Conservation (phyloP, 1,284 basidiomycete genomes). For the Mycena citricolor region DNA sequence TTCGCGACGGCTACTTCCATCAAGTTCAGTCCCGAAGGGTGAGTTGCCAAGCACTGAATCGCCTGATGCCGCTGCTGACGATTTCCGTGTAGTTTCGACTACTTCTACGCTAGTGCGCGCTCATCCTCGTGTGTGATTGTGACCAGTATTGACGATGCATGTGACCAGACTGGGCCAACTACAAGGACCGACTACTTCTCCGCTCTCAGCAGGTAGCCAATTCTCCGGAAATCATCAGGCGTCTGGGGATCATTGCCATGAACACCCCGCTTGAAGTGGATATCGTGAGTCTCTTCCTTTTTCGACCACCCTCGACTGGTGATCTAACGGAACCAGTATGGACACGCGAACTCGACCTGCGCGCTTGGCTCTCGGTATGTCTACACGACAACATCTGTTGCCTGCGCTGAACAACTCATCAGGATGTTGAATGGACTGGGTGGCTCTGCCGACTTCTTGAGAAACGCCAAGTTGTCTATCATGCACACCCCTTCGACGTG, state of each 20-base stretch:
- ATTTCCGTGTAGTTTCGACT: slow-evolving; percentile 44
- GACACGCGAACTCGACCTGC: slow-evolving; percentile 52
- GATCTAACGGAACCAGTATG: slow-evolving; percentile 33
- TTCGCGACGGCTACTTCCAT: slow-evolving; percentile 55
- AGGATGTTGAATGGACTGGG: slow-evolving; percentile 54
- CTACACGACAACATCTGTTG: not conserved
- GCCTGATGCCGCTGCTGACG: too few relatives aligned
- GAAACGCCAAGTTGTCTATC: slow-evolving; percentile 51
- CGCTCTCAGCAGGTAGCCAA: slow-evolving; percentile 58
- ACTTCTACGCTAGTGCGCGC: slow-evolving; percentile 41
- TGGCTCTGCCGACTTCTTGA: slow-evolving; percentile 49
- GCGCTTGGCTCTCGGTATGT: slow-evolving; percentile 39
- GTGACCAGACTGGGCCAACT: slow-evolving; percentile 43
- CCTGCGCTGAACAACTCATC: slow-evolving; percentile 16
- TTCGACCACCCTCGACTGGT: not conserved
- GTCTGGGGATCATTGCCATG: slow-evolving; percentile 53
- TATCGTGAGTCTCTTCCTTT: slow-evolving; percentile 31
- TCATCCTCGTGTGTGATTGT: not conserved
- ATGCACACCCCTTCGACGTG: slow-evolving; percentile 53
- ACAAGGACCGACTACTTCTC: slow-evolving; percentile 48
- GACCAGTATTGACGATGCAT: not conserved
- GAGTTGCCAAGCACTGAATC: too few relatives aligned
- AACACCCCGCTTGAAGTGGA: slow-evolving; percentile 55
- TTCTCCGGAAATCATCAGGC: slow-evolving; percentile 50
- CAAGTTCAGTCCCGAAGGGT: slow-evolving; percentile 48